phyloP scores from a whole-genome alignment of 805 yeast species.

The Zygoascus biomembranicola region DNA sequence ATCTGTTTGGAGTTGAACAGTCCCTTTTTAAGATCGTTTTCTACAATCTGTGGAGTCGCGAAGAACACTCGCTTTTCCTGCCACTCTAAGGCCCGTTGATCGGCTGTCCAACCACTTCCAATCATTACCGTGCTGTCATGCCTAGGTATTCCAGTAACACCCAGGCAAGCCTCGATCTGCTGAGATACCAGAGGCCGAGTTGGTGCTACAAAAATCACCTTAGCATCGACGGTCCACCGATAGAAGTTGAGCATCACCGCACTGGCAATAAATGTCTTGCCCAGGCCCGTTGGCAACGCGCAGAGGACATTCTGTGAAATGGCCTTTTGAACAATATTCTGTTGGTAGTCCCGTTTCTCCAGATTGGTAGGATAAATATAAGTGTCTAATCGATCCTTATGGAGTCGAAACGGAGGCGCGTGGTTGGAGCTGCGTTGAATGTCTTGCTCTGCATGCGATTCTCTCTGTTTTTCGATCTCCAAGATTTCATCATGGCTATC shows the following conservation, averaged over 20 bases:
- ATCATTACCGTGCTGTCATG: constrained; percentile 71
- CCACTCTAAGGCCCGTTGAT: constrained; percentile 76
- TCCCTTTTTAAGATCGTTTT: constrained; percentile 76
- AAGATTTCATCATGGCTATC: background rate
- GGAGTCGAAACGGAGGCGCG: constrained; percentile 26
- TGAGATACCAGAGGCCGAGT: constrained; percentile 94
- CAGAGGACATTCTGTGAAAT: constrained; percentile 68
- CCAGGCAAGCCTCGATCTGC: constrained; percentile 87
- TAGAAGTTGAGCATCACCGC: constrained; percentile 85
- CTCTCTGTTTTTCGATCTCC: background rate
- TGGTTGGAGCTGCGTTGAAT: background rate
- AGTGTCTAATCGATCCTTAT: constrained; percentile 32
- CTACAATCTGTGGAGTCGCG: constrained; percentile 94
- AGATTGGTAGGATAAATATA: constrained; percentile 82
- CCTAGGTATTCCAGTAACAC: constrained; percentile 75
- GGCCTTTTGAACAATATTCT: constrained; percentile 64
- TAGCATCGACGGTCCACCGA: constrained; percentile 74
- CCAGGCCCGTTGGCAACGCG: constrained; percentile 95
- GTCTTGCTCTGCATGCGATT: background rate
- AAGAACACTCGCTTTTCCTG: constrained; percentile 68
- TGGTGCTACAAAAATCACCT: constrained; percentile 92
- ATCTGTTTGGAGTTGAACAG: constrained; percentile 66
- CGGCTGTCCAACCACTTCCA: constrained; percentile 37
- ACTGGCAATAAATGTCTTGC: constrained; percentile 93
- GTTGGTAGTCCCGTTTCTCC: constrained; percentile 82